Base-by-base conservation (phyloP, 495 filamentous ascomycete species). In the Staphylotrichum longicolle region DNA sequence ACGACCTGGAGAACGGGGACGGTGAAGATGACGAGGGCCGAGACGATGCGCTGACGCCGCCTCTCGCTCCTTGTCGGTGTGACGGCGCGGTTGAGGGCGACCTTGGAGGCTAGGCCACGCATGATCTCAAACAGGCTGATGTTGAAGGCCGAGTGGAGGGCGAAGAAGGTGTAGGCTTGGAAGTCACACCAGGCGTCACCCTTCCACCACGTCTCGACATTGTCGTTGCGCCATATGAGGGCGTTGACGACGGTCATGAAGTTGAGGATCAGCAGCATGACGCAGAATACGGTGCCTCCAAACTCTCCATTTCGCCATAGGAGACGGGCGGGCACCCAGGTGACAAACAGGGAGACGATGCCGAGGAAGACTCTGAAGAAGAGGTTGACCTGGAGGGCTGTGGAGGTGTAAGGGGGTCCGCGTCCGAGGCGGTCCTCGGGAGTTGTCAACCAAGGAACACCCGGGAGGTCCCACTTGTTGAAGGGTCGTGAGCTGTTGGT, bases 141-240 rank as follows among this genome's bases (percentile, higher is more conserved):
- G n/a, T 89, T 79, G 57, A 82, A 83, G 47, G 80, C 73, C 6
- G 84, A 86, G 53, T 87, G 80, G 59, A 86, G 74, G 20, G 75
- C 68, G 41, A 58, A 76, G 50, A 55, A 57, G 42, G 92, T 52
- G 67, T 91, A 91, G 54, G 84, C 80, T 70, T 96, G 82, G 33
- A 97, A 70, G 73, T 98, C 94, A 69, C 94, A 98, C 61, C 92
- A 84, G 2, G 85, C 88, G 4, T 75, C 68, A 27, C 94, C 94
- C 57, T 82, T 77, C 80, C 82, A 98, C 86, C 89, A 93, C 5
- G 66, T 71, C 0, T 69, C 66, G 44, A 86, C 76, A 64, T 93
- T 78, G 70, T 94, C 86, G 14, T 80, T 83, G 32, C 83, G 84
- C 94, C 94, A 98, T 57, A 96, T 82, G 44, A 94, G 68, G 9